Base-by-base conservation (phyloP, 352 stramenopile genomes). In the Phytophthora quininea region DNA sequence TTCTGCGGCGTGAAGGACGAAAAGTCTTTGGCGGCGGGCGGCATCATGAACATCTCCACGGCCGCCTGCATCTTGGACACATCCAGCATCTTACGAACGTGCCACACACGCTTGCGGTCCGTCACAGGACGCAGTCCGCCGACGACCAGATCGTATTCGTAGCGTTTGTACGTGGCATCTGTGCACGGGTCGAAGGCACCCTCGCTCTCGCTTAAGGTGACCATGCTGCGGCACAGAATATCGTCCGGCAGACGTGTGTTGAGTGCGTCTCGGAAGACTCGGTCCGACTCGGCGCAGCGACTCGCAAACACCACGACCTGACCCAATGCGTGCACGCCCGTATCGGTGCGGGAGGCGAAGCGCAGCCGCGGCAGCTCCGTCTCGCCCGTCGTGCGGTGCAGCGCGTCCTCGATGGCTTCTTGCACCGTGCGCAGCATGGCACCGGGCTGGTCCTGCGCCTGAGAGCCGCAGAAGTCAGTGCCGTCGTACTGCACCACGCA, bases 241-340 rank as follows among this genome's bases (percentile, higher is more conserved):
- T 92, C 86, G 2, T 82, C 56, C 1, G 84, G 81, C 43, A 95
- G 65, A 3, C 86, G 77, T n/a, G 71, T 93, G 65, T 95, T 95
- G 53, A 95, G 65, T 3, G 86, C 84, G 52, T 88, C 76, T 6
- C 84, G 76, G 43, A 92, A 88, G 31, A 62, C 64, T 45, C 64
- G 46, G 58, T 90, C 81, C 9, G 74, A 54, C 37, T 67, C 71
- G 4, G 27, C 51, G 54, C 89, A 96, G 0, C 65, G 65, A 62
- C 97, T 92, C 58, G 87, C 69, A 63, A 98, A 97, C 65, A 96
- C 89, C 52, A 97, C 61, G 11, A 96, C 91, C 68, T 98, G 94
- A 32, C 93, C 93, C 3, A 84, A 58, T 3, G 94, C 91, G 74
- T 98, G 94, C 19, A 99, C 96, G 27, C 94, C 94, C 8, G 86